phyloP scores from a whole-genome alignment of 495 filamentous ascomycete genomes.

The Jackrogersella minutella region DNA sequence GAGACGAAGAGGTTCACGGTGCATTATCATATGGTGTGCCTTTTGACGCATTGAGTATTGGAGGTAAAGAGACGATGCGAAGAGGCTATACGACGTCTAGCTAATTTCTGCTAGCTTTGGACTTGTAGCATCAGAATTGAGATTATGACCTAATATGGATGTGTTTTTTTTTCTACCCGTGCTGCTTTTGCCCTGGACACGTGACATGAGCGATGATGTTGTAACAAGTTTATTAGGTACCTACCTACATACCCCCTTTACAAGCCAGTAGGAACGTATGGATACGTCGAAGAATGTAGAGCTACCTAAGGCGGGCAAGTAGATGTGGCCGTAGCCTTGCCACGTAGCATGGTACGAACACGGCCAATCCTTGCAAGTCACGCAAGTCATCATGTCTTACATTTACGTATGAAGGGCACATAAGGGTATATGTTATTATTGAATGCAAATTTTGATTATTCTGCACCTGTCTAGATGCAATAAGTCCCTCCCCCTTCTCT shows the following conservation, averaged over 20 bases:
- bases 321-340: constrained; percentile 28
- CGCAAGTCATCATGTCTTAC: background rate
- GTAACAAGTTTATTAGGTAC: background rate
- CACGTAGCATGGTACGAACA: constrained; percentile 24
- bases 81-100: constrained; percentile 2
- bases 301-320: background rate
- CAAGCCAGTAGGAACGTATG: background rate
- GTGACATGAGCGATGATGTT: constrained; percentile 14
- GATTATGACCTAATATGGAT: constrained; percentile 8
- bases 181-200: constrained; percentile 2
- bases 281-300: background rate
- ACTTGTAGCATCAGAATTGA: constrained; percentile 10
- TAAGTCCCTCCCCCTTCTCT: too few species aligned
- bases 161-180: background rate
- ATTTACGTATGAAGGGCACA: background rate
- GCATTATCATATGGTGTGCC: background rate
- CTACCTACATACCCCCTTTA: background rate
- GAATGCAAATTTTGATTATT: background rate
- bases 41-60: background rate
- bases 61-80: background rate
- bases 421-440: background rate
- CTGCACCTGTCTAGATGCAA: background rate
- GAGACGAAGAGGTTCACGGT: background rate
- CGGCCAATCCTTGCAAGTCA: constrained; percentile 2
- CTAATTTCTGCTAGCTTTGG: background rate